Base-by-base conservation (phyloP, 2,329 filamentous ascomycete genomes). In the Pyrenophora seminiperda region DNA sequence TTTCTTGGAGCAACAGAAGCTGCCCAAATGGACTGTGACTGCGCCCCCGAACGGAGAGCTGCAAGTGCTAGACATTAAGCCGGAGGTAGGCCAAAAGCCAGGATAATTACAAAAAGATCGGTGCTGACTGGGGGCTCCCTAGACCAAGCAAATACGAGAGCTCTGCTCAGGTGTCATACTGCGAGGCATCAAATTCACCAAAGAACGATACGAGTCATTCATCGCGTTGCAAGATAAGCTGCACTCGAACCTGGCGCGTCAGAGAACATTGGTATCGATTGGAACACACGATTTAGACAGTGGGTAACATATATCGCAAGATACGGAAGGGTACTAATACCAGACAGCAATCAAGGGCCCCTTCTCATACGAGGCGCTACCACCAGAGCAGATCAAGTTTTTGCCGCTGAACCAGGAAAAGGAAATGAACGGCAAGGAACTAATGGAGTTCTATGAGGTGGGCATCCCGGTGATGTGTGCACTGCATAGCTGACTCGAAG, bases 221-320 rank as follows among this genome's bases (percentile, higher is more conserved):
- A 99, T 99, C 72, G 84, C 88, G 48, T 83, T 99, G 39, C 94
- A 99, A 78, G 95, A 99, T 78, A 99, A 99, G 79, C 84, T 99
- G 39, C 94, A 99, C 78, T 89, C 93, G 73, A 99, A 99, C 71
- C 79, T 99, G 60, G 95, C 94, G 40, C 86, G 94, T 55, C 90
- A 97, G 75, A 82, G 94, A 66, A 97, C 93, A 1, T 78, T 99
- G 38, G 93, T 97, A n/a, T 89, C 93, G 17, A 97, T 99, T 70
- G 94, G 94, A 63, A 99, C 94, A 3, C 94, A 99, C 75, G 93
- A 99, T 72, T 80, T 97, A 58, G 92, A 97, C 71, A 97, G 66
- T 70, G 54, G 37, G 68, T 64, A 7, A 18, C 11, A 38, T 15
- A 22, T 15, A 2, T 20, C 5, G 17, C 11, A 17, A 4, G 17